Percentiles rank a stretch among this genome's conserved stretches.
phyloP scores from a whole-genome alignment of 2,329 filamentous ascomycete species.

The Penicillium thymicola region DNA sequence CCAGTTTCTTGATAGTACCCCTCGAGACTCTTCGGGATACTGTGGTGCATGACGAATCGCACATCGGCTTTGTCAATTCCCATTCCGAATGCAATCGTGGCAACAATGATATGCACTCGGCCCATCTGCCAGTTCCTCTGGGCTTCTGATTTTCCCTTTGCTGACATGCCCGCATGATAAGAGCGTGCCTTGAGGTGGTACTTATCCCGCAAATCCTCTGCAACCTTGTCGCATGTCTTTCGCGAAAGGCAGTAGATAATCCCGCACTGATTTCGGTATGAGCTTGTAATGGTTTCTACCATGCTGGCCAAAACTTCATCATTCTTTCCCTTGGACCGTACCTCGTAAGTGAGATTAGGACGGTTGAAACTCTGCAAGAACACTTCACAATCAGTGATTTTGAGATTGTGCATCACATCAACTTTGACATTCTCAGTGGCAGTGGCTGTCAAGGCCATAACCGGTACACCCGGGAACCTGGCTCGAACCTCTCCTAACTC shows the following conservation, averaged over 20 bases:
- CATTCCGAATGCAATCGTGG: slow-evolving; percentile 98
- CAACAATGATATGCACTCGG: slow-evolving; percentile 81
- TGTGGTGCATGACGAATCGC: slow-evolving; percentile 91
- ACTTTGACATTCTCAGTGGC: slow-evolving; percentile 89
- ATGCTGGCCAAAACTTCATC: slow-evolving; percentile 54
- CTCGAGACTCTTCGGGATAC: slow-evolving; percentile 89
- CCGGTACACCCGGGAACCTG: slow-evolving; percentile 72
- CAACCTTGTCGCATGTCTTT: slow-evolving; percentile 76
- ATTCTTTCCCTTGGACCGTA: slow-evolving; percentile 66
- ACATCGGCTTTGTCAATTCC: slow-evolving; percentile 99
- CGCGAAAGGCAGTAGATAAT: slow-evolving; percentile 93
- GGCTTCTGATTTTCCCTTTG: slow-evolving; percentile 64
- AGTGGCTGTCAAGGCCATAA: slow-evolving; percentile 94
- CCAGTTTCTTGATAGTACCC: slow-evolving; percentile 99
- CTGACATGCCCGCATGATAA: slow-evolving; percentile 78
- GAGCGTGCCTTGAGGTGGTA: slow-evolving; percentile 70
- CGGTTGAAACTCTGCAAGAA: slow-evolving; percentile 95
- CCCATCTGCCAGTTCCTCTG: slow-evolving; percentile 83
- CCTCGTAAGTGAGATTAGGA: slow-evolving; percentile 89
- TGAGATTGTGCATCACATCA: slow-evolving; percentile 88
- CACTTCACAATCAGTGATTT: slow-evolving; percentile 71
- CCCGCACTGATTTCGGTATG: slow-evolving; percentile 70
- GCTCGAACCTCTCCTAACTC: slow-evolving; percentile 69
- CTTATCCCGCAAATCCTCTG: slow-evolving; percentile 60
- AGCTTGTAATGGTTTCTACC: slow-evolving; percentile 60